Percentiles rank a stretch among this genome's conserved stretches.
Evolutionary conservation across 305 asterid species (phyloP).

Genomic region (Ajuga reptans): DNA sequence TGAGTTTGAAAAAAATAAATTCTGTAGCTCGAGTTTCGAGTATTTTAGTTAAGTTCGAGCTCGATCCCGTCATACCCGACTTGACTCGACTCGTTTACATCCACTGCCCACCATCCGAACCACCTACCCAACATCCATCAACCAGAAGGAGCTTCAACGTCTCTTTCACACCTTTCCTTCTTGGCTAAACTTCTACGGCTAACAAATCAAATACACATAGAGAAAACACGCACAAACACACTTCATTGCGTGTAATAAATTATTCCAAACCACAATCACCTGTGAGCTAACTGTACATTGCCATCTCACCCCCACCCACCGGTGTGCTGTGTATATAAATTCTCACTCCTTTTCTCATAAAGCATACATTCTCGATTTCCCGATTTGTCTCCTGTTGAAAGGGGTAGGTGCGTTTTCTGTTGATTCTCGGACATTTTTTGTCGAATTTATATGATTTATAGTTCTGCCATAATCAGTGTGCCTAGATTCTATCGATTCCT

Average conservation of each 20-base stretch:
- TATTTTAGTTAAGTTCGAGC: not conserved
- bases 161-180: constrained; percentile 6
- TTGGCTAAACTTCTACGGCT: constrained; percentile 14
- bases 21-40: too few relatives aligned
- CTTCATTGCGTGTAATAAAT: not conserved
- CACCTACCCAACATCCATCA: constrained; percentile 7
- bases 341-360: not conserved
- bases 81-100: too few relatives aligned
- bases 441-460: not conserved
- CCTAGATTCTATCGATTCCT: constrained; percentile 1
- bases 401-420: constrained; percentile 16
- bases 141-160: constrained; percentile 5
- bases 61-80: too few relatives aligned
- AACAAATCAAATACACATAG: not conserved
- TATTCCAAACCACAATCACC: not conserved
- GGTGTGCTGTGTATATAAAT: constrained; percentile 6
- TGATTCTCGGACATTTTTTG: constrained; percentile 1
- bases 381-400: not conserved
- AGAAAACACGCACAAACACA: not conserved
- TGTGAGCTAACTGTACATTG: constrained; percentile 20
- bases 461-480: not conserved
- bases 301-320: constrained; percentile 23
- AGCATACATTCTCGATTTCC: constrained; percentile 12
- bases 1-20: too few relatives aligned
- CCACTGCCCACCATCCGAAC: constrained; percentile 3